phyloP scores from a whole-genome alignment of 176 grass and related monocot species.

The Triticum monococcum region DNA sequence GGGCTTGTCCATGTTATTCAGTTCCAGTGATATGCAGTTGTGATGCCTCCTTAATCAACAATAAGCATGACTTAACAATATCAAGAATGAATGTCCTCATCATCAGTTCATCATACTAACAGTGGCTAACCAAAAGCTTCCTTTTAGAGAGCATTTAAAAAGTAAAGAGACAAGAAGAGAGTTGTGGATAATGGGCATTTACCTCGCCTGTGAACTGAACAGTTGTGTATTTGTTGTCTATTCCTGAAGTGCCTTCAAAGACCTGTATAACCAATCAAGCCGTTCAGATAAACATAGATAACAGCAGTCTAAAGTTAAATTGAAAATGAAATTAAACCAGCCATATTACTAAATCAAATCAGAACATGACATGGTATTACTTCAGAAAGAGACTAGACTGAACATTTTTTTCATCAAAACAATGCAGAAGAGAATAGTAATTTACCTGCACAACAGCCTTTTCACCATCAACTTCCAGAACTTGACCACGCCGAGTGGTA shows the following conservation, averaged over 20 bases:
- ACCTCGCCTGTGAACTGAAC: conserved; percentile 99
- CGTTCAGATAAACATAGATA: conserved; percentile 11
- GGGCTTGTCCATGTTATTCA: background rate
- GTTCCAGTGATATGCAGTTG: background rate
- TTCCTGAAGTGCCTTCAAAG: conserved; percentile 99
- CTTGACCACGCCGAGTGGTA: conserved; percentile 94
- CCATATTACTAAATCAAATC: background rate
- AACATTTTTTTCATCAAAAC: background rate
- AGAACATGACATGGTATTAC: background rate
- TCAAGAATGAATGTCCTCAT: background rate
- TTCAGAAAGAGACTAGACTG: background rate
- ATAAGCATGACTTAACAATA: background rate
- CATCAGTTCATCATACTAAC: background rate
- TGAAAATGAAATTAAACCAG: background rate
- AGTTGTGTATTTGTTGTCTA: conserved; percentile 97
- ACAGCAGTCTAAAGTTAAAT: background rate
- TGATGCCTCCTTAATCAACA: background rate
- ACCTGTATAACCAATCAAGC: conserved; percentile 50
- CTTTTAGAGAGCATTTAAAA: background rate
- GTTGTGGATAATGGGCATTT: background rate
- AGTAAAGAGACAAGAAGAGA: background rate
- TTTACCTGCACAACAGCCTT: conserved; percentile 97
- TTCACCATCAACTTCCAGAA: conserved; percentile 98
- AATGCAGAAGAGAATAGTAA: conserved; percentile 23
- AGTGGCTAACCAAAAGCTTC: background rate